Percentiles rank a stretch among this genome's conserved stretches.
Conservation (phyloP, 23 red algal species). For the Cyanidioschyzon merolae region DNA sequence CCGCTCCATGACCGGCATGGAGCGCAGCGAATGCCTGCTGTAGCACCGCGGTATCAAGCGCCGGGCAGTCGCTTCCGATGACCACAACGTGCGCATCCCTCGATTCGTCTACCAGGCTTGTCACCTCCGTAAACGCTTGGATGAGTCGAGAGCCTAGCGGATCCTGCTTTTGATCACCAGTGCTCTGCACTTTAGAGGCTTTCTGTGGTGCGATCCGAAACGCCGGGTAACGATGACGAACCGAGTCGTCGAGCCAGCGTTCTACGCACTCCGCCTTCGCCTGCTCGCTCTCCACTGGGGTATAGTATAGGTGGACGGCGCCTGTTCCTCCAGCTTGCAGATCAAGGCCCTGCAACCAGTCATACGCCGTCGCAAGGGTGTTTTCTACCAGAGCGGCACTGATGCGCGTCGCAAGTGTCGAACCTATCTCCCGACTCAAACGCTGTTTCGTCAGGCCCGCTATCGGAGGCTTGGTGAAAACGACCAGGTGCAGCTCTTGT, state of each 20-base stretch:
- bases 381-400: slow-evolving; percentile 41
- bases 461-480: slow-evolving; percentile 76
- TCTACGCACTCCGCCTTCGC: background rate
- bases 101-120: background rate
- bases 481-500: slow-evolving; percentile 23
- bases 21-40: slow-evolving; percentile 34
- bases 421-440: slow-evolving; percentile 46
- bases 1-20: slow-evolving; percentile 23
- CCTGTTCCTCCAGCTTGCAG: background rate
- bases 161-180: slow-evolving; percentile 23
- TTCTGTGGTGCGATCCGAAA: slow-evolving; percentile 9
- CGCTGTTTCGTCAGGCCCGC: slow-evolving; percentile 76
- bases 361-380: slow-evolving; percentile 24
- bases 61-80: slow-evolving; percentile 56
- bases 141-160: slow-evolving; percentile 57
- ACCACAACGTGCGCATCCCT: slow-evolving; percentile 32
- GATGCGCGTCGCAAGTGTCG: slow-evolving; percentile 43
- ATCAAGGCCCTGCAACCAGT: background rate
- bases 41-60: slow-evolving; percentile 25
- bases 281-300: background rate
- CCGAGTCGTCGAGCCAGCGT: slow-evolving; percentile 9
- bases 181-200: background rate
- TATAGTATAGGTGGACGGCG: background rate
- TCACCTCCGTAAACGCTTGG: slow-evolving; percentile 35
- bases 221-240: background rate